phyloP scores from a whole-genome alignment of 805 yeast species.

The Candida endomychidarum region DNA sequence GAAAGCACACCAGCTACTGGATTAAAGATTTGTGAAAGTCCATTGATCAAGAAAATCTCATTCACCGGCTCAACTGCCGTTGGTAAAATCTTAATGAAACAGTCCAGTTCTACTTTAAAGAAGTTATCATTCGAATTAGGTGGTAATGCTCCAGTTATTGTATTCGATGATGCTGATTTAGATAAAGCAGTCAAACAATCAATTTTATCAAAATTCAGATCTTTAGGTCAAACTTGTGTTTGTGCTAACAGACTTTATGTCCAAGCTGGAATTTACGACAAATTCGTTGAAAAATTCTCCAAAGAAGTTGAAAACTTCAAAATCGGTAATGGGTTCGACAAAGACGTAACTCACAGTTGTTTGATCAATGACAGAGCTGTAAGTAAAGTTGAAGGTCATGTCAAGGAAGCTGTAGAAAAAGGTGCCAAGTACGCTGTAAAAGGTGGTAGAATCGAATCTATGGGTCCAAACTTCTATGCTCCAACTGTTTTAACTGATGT shows the following conservation, averaged over 20 bases:
- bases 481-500: slow-evolving; percentile 57
- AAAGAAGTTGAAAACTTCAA: slow-evolving; percentile 47
- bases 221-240: slow-evolving; percentile 80
- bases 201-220: slow-evolving; percentile 66
- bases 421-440: slow-evolving; percentile 52
- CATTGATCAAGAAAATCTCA: slow-evolving; percentile 61
- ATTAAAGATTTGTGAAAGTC: slow-evolving; percentile 52
- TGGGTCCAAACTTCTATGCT: slow-evolving; percentile 53
- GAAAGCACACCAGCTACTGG: slow-evolving; percentile 56
- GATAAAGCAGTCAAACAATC: slow-evolving; percentile 68
- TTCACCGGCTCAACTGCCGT: slow-evolving; percentile 79
- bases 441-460: slow-evolving; percentile 49
- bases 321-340: slow-evolving; percentile 57
- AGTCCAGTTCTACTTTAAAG: slow-evolving; percentile 61
- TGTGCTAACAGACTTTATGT: slow-evolving; percentile 74
- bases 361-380: slow-evolving; percentile 52
- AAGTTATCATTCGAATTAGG: slow-evolving; percentile 75
- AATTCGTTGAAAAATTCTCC: slow-evolving; percentile 51
- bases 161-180: slow-evolving; percentile 70
- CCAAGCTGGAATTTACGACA: slow-evolving; percentile 63
- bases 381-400: slow-evolving; percentile 55
- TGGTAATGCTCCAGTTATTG: slow-evolving; percentile 78
- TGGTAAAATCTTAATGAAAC: slow-evolving; percentile 65
- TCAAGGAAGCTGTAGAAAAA: slow-evolving; percentile 50
- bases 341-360: slow-evolving; percentile 55